Conservation (phyloP, 495 filamentous ascomycete species). For the Penicillium taxi region DNA sequence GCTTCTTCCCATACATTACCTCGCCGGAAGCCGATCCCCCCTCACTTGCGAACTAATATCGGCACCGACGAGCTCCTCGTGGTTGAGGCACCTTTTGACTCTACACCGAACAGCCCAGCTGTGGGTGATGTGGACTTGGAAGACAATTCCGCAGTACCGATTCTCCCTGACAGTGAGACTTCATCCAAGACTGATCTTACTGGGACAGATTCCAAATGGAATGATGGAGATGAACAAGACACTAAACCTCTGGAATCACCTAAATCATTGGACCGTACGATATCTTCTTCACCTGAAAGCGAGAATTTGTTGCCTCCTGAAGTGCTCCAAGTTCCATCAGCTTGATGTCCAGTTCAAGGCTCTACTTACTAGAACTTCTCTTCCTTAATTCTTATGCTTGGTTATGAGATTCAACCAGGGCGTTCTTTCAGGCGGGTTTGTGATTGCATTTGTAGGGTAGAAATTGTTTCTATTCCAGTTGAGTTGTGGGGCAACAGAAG, state of each 20-base stretch:
- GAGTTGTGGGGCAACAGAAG: too few relatives aligned
- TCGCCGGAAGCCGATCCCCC: slow-evolving; percentile 26
- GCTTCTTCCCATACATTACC: slow-evolving; percentile 12
- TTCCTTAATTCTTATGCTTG: too few relatives aligned
- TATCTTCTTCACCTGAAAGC: not conserved
- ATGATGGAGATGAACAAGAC: slow-evolving; percentile 4
- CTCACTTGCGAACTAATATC: slow-evolving; percentile 9
- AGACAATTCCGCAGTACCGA: not conserved
- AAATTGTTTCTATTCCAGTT: too few relatives aligned
- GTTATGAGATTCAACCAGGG: too few relatives aligned
- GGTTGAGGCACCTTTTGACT: slow-evolving; percentile 45
- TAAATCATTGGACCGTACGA: not conserved
- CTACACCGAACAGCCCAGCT: slow-evolving; percentile 41
- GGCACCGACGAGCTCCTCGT: slow-evolving; percentile 39
- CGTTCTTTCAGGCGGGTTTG: too few relatives aligned
- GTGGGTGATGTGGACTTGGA: slow-evolving; percentile 21
- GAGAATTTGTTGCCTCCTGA: not conserved
- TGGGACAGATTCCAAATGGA: not conserved
- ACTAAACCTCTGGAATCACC: not conserved
- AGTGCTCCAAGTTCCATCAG: not conserved
- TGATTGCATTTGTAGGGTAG: too few relatives aligned
- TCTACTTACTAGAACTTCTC: too few relatives aligned
- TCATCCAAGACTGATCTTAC: slow-evolving; percentile 1
- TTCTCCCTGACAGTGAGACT: slow-evolving; percentile 6
- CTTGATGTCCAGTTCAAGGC: too few relatives aligned